phyloP scores from a whole-genome alignment of 148 eudicot species.

The Rhododendron molle region DNA sequence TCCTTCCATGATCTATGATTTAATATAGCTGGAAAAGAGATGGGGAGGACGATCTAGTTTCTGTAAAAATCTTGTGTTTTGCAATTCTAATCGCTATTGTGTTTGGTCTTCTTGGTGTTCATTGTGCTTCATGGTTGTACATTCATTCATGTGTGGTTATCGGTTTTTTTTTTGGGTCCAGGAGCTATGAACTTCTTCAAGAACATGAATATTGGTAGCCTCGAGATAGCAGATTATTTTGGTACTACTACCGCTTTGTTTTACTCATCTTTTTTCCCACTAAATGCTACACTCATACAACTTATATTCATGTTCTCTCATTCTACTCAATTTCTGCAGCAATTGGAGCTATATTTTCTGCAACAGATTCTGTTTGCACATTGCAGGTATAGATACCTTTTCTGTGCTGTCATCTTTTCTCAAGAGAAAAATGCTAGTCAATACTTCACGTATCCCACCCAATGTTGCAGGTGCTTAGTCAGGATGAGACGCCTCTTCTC shows the following conservation, averaged over 20 bases:
- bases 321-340: constrained; percentile 34
- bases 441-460: neutral
- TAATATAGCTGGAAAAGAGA: neutral
- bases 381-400: constrained; percentile 39
- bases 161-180: constrained; percentile 11
- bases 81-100: too few relatives aligned
- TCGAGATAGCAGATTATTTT: constrained; percentile 59
- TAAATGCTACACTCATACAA: neutral
- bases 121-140: neutral
- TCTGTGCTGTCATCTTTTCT: neutral
- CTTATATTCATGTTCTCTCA: neutral
- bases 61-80: too few relatives aligned
- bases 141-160: neutral
- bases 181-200: constrained; percentile 48
- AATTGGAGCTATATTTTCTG: constrained; percentile 72
- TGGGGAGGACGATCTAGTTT: neutral
- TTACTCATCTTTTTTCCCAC: neutral
- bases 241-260: constrained; percentile 30
- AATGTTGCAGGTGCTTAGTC: constrained; percentile 61
- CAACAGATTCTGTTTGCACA: constrained; percentile 82
- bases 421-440: neutral
- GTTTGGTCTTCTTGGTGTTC: too few relatives aligned
- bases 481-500: constrained; percentile 71
- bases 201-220: constrained; percentile 49
- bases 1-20: neutral